Conservation (phyloP, 2,329 filamentous ascomycete species). For the Teratosphaeria pseudoeucalypti region DNA sequence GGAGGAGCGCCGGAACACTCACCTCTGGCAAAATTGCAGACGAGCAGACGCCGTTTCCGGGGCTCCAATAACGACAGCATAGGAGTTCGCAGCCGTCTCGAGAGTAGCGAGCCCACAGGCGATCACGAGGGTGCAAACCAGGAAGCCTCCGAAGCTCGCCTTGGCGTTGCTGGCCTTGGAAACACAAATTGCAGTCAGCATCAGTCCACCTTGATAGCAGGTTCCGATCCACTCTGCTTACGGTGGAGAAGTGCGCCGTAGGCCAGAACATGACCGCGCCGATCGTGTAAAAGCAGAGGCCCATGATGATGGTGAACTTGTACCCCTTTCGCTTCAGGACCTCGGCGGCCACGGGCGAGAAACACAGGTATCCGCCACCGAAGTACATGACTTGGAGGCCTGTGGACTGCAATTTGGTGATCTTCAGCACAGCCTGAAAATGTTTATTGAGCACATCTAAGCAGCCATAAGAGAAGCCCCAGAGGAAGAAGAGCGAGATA, state of each 20-base stretch:
- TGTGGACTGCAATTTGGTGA: slow-evolving; percentile 33
- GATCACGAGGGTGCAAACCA: slow-evolving; percentile 29
- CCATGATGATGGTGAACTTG: slow-evolving; percentile 36
- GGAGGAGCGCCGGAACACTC: no score
- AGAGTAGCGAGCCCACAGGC: slow-evolving; percentile 31
- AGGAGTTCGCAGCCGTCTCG: slow-evolving; percentile 30
- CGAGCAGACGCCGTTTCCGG: slow-evolving; percentile 27
- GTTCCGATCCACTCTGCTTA: not conserved
- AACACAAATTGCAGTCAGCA: no score
- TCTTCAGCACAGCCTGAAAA: slow-evolving; percentile 21
- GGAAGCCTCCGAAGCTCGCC: slow-evolving; percentile 29
- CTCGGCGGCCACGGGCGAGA: slow-evolving; percentile 33
- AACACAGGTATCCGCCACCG: slow-evolving; percentile 33
- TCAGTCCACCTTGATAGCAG: no score
- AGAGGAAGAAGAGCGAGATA: slow-evolving; percentile 39
- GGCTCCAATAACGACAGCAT: slow-evolving; percentile 30
- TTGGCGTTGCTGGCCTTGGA: slow-evolving; percentile 11
- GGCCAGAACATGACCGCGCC: slow-evolving; percentile 32
- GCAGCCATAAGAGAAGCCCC: slow-evolving; percentile 28
- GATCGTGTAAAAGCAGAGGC: slow-evolving; percentile 26
- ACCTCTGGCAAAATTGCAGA: slow-evolving; percentile 29
- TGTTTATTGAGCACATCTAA: slow-evolving; percentile 7
- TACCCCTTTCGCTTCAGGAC: slow-evolving; percentile 36
- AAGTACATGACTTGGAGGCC: slow-evolving; percentile 36
- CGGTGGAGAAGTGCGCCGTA: slow-evolving; percentile 24